phyloP scores from a whole-genome alignment of 257 asterid species.

The Fraxinus americana region DNA sequence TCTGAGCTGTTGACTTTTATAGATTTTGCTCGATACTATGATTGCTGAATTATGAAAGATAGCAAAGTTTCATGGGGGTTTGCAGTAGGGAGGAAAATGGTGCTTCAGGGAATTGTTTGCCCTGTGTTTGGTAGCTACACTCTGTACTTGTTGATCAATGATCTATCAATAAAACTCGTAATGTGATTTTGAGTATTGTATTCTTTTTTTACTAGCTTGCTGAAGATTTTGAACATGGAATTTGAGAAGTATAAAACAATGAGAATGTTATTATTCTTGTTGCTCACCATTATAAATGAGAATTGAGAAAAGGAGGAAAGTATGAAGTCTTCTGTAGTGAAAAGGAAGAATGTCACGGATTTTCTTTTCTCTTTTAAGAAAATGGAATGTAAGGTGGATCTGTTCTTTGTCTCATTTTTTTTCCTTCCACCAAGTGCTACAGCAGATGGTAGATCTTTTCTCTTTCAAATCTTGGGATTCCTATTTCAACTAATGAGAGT shows the following conservation, averaged over 20 bases:
- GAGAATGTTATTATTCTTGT: background rate
- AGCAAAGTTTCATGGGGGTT: background rate
- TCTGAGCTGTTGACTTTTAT: background rate
- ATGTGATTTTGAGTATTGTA: background rate
- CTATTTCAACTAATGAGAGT: background rate
- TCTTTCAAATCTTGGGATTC: background rate
- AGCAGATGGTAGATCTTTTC: background rate
- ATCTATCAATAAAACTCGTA: background rate
- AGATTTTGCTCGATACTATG: background rate
- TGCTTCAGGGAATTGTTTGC: background rate
- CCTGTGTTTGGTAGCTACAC: background rate
- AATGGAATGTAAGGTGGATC: background rate
- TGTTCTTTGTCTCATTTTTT: background rate
- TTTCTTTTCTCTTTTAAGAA: background rate
- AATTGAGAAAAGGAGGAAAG: background rate
- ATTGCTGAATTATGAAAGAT: background rate
- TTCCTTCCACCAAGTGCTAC: background rate
- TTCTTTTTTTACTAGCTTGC: background rate
- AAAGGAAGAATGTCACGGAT: background rate
- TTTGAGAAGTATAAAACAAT: background rate
- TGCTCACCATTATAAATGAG: background rate
- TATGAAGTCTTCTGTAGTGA: background rate
- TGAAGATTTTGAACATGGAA: background rate
- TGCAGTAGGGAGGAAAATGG: background rate
- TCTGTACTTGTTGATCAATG: background rate